A percentile compares a stretch with the other conserved stretches of the same genome.
These are phyloP conservation scores for Fusarium anthophilum DNA, from an alignment of 2,329 filamentous ascomycete species.

Conservation along the genomic window DNA sequence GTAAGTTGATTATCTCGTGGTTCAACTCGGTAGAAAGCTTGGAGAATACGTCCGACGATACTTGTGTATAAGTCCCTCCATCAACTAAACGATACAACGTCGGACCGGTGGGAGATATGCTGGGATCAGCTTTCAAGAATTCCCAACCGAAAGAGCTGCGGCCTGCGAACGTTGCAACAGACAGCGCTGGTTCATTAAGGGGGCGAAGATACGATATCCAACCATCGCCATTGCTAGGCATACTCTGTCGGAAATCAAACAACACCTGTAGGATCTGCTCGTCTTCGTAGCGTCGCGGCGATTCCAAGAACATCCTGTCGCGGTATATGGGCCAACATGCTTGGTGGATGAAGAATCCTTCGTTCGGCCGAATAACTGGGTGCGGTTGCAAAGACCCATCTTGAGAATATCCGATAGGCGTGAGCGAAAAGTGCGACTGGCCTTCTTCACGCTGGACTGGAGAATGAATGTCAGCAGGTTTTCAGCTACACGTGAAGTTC, in stretches of 20 bases:
- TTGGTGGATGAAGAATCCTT: background rate
- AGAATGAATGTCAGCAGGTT: background rate
- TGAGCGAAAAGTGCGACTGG: background rate
- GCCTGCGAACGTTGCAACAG: no score
- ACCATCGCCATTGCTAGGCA: background rate
- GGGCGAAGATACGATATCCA: background rate
- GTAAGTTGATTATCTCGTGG: background rate
- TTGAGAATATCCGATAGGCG: background rate
- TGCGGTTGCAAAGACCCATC: background rate
- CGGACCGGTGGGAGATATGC: background rate
- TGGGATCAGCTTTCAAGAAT: background rate
- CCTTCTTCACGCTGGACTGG: background rate
- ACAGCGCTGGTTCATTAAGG: background rate
- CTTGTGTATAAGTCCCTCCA: background rate
- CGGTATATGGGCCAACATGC: background rate
- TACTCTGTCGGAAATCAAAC: background rate
- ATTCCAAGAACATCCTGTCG: background rate
- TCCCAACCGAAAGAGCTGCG: background rate
- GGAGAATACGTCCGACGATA: background rate
- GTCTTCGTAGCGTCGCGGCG: background rate
- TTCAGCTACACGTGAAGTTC: no score
- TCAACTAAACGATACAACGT: background rate
- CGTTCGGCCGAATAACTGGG: accelerated
- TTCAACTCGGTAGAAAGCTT: background rate
- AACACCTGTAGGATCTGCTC: background rate